phyloP scores from a whole-genome alignment of 495 filamentous ascomycete species.

The Aspergillus sclerotiicarbonarius region DNA sequence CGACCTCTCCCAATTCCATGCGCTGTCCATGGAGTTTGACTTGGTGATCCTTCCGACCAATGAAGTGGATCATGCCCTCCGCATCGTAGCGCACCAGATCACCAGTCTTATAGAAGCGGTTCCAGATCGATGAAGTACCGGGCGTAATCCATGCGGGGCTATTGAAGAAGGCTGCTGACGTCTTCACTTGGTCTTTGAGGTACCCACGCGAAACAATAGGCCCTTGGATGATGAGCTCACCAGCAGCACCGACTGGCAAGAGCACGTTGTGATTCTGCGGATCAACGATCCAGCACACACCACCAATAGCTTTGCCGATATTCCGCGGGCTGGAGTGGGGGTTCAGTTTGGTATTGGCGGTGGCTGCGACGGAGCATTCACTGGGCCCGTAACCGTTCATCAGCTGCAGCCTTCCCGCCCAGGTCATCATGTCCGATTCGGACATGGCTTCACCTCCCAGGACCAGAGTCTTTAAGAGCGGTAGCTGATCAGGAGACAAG shows the following conservation, averaged over 20 bases:
- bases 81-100: constrained; percentile 25
- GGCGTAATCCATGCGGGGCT: constrained; percentile 38
- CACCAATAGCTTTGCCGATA: constrained; percentile 7
- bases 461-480: constrained; percentile 12
- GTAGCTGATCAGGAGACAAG: constrained; percentile 4
- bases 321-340: constrained; percentile 2
- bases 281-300: constrained; percentile 53
- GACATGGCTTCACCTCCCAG: constrained; percentile 17
- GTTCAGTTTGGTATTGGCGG: not conserved
- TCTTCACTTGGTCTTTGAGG: constrained; percentile 57
- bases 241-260: constrained; percentile 56
- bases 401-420: constrained; percentile 9
- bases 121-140: constrained; percentile 7
- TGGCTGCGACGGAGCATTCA: constrained; percentile 12
- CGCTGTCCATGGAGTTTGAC: constrained; percentile 45
- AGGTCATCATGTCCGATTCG: constrained; percentile 6
- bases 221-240: constrained; percentile 73
- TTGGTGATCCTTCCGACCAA: constrained; percentile 39
- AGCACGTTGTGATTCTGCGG: constrained; percentile 57
- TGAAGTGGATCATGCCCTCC: constrained; percentile 24
- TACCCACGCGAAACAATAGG: constrained; percentile 71
- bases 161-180: constrained; percentile 56
- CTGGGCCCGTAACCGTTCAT: constrained; percentile 18
- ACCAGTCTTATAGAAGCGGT: constrained; percentile 36
- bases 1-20: constrained; percentile 44